Base-by-base conservation (phyloP, 1,284 basidiomycete genomes). In the Kwoniella shivajii region DNA sequence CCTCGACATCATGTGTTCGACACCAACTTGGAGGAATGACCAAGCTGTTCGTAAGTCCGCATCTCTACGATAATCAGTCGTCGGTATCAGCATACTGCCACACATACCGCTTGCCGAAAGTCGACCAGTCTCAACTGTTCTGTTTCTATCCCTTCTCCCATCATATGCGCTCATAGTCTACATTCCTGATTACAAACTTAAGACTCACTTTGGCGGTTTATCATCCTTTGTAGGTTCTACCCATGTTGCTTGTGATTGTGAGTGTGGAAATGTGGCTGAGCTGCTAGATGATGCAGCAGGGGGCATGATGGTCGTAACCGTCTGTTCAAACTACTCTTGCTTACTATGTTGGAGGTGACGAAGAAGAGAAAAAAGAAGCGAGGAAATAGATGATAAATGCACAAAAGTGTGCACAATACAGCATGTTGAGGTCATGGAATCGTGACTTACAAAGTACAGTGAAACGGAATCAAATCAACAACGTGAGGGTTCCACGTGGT, bases 1-100 rank as follows among this genome's bases (percentile, higher is more conserved):
- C 74, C 78, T 84, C 58, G 87, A 90, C 91, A 93, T 93, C 80
- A 93, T 92, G 76, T 92, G 90, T 77, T 93, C 89, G 57, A 96
- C 90, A 46, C 93, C 93, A 56, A 86, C 85, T 75, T 88, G 85
- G 64, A 97, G 86, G 76, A 90, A 95, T 9, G 82, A 76, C 94
- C 94, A 97, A 33, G 91, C 92, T 52, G 90, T 90, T 59, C 86
- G 54, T 36, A 82, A 54, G 27, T 56, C 57, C 7, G 54, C 57
- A 51, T 59, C 92, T 29, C 58, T 56, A 37, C 10, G 3, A 34
- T 5, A 2, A 34, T 16, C n/a, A n/a, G n/a, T n/a, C 27, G 31
- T 34, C 20, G 43, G 39, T 38, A 26, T 38, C 14, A 31, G 22
- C 30, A 11, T 36, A 16, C 10, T 5, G 41, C 16, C 3, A 13